These are phyloP conservation scores for Boletus edulis DNA, from an alignment of 768 basidiomycete species.

Conservation along the genomic window DNA sequence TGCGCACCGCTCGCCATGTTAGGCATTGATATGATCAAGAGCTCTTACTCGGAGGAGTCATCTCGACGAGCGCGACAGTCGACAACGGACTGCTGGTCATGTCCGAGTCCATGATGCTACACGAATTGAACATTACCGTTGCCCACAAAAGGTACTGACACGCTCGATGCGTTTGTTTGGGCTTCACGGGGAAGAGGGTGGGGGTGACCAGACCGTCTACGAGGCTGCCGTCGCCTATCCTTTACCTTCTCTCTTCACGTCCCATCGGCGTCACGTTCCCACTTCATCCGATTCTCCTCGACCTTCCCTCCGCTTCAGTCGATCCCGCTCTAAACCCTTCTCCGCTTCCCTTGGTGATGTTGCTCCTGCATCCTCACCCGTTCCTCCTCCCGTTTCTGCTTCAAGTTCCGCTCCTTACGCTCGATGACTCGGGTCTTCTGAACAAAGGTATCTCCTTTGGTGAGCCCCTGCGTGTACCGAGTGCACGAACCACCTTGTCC, in stretches of 20 bases:
- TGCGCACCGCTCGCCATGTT: too few species aligned
- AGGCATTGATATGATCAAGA: too few species aligned
- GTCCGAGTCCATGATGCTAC: too few species aligned
- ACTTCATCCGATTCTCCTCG: conserved; percentile 2
- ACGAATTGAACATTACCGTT: too few species aligned
- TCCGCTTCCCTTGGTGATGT: conserved; percentile 73
- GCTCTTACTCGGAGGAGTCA: too few species aligned
- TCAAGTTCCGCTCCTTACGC: conserved; percentile 62
- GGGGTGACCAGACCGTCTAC: too few species aligned
- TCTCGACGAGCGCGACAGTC: too few species aligned
- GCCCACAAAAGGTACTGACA: too few species aligned
- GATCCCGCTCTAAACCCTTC: conserved; percentile 62
- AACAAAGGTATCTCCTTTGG: conserved; percentile 53
- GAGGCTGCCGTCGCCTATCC: conserved; percentile 27
- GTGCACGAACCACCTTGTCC: conserved; percentile 78
- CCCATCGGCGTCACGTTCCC: too few species aligned
- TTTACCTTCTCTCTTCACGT: conserved; percentile 27
- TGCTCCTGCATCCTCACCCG: conserved; percentile 64
- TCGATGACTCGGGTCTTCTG: conserved; percentile 40
- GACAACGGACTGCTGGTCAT: too few species aligned
- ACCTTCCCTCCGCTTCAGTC: conserved; percentile 60
- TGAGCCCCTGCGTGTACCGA: conserved; percentile 78
- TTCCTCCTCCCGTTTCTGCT: conserved; percentile 49
- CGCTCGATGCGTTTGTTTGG: too few species aligned
- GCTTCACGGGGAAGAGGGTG: too few species aligned